Conservation (phyloP, 208 protist genomes). For the Trypanosoma vivax region DNA sequence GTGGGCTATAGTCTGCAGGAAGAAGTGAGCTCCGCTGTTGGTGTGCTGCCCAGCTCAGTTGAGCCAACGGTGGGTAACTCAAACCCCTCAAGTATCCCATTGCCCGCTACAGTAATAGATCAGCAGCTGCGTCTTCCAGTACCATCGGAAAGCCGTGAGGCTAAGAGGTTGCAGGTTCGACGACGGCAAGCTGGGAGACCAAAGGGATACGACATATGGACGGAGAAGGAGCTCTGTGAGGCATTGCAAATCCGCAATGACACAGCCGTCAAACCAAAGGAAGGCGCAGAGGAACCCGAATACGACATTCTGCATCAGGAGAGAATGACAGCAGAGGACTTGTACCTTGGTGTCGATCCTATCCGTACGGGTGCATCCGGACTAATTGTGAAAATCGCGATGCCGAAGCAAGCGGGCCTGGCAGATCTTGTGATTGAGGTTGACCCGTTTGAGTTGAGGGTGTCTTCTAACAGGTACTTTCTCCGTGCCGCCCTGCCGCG, state of each 20-base stretch:
- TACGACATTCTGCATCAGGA: constrained; percentile 80
- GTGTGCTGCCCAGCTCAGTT: too few species aligned
- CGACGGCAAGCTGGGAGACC: constrained; percentile 17
- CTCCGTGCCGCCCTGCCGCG: constrained; percentile 53
- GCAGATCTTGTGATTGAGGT: constrained; percentile 55
- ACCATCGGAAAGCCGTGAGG: constrained; percentile 55
- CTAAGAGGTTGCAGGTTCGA: constrained; percentile 17
- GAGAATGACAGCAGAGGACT: constrained; percentile 69
- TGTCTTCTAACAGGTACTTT: constrained; percentile 62
- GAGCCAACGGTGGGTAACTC: too few species aligned
- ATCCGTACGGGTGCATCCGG: constrained; percentile 42
- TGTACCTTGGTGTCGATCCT: constrained; percentile 79
- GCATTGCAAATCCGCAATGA: constrained; percentile 17
- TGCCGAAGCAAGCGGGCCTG: constrained; percentile 41
- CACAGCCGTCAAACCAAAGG: constrained; percentile 12
- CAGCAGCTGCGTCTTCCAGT: constrained; percentile 62
- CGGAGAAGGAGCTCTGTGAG: constrained; percentile 55
- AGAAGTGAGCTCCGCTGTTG: not conserved
- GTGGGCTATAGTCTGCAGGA: constrained; percentile 68
- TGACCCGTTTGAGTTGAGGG: constrained; percentile 47
- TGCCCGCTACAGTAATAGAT: constrained; percentile 75
- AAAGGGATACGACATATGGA: constrained; percentile 77
- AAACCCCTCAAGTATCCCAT: constrained; percentile 37
- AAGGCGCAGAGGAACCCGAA: constrained; percentile 34
- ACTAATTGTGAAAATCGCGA: constrained; percentile 67